Base-by-base conservation (phyloP, 2,329 filamentous ascomycete species). In the Ophiostoma perfectum region DNA sequence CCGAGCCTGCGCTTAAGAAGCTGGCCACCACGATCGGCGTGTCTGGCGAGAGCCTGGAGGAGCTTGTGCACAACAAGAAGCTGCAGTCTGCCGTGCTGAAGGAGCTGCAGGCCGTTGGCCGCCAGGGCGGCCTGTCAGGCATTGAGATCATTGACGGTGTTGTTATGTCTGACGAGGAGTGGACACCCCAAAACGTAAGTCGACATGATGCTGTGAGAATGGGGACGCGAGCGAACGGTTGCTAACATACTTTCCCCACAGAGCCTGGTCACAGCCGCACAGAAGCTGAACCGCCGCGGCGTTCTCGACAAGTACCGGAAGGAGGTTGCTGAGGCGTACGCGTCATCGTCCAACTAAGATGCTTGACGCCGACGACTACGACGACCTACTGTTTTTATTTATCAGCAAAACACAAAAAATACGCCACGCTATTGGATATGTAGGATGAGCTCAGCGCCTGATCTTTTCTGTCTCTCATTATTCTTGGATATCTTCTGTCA, bases 91-190 rank as follows among this genome's bases (percentile, higher is more conserved):
- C 82, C 8, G 86, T 90, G n/a, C 79, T 90, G 70, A 86, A 84
- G 77, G 86, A 90, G 75, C 78, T 91, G 70, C 87, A 90, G 77
- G 79, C 78, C 12, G 81, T 82, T 1, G 88, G 88, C 41, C 83
- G 83, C 71, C 82, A 84, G 72, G 86, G 85, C 67, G 88, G 88
- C 12, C 80, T 91, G 27, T 81, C 83, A 2, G 84, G 85, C 16
- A 90, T 90, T 69, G 88, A 91, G 79, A 86, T 90, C 68, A 87
- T 91, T 70, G 86, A 90, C 71, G 89, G 88, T 70, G 86, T 91
- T 12, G 88, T 90, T 1, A 75, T 91, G 73, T 86, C 86, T 0
- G 88, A 90, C 71, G 88, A 91, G 78, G 89, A 91, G 77, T 91
- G 89, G 89, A 91, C 88, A 9, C 87, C 89, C 62, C 86, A 90